Base-by-base conservation (phyloP, 2,329 filamentous ascomycete genomes). In the Penicillium glabrum region DNA sequence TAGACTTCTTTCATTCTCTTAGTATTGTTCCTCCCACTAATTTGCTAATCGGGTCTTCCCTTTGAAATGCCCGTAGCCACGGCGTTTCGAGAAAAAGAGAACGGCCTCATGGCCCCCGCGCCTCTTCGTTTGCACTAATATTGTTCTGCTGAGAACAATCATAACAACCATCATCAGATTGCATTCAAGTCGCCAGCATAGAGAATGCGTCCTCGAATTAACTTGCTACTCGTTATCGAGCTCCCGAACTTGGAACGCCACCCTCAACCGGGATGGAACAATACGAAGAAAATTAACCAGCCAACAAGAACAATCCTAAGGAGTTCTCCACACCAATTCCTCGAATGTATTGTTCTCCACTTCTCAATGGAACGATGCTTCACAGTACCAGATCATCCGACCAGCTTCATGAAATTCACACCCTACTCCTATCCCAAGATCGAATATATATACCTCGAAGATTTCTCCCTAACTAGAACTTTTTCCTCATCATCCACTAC, bases 81-180 rank as follows among this genome's bases (percentile, higher is more conserved):
- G 14, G 23, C 37, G 19, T 31, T 33, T 14, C 24, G 9, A 39
- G 26, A 31, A 29, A 35, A 51, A 21, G 49, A 23, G 23, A 11
- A 16, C n/a, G 19, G 14, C 16, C 29, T 24, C 5, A 23, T 13
- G 26, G 11, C 19, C 33, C 19, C 14, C n/a, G 27, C 11, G 13
- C 47, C 39, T 50, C 24, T 33, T 26, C n/a, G 14, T 6, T 21
- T 43, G n/a, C 10, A 19, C 3, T 13, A 19, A 27, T n/a, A 53
- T 57, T 57, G 56, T 50, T 53, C 27, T 26, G 9, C 19, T 23
- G 24, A 53, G 41, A 48, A 58, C 58, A 60, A 60, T 60, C 35
- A n/a, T 48, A 48, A 59, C 23, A 31, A 43, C 23, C n/a, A 23
- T 7, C 11, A 24, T 5, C 9, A 14, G 1, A 23, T 14, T 27